Base-by-base conservation (phyloP, 371 early-diverging fungal genomes). In the Capillidium rhysosporum region DNA sequence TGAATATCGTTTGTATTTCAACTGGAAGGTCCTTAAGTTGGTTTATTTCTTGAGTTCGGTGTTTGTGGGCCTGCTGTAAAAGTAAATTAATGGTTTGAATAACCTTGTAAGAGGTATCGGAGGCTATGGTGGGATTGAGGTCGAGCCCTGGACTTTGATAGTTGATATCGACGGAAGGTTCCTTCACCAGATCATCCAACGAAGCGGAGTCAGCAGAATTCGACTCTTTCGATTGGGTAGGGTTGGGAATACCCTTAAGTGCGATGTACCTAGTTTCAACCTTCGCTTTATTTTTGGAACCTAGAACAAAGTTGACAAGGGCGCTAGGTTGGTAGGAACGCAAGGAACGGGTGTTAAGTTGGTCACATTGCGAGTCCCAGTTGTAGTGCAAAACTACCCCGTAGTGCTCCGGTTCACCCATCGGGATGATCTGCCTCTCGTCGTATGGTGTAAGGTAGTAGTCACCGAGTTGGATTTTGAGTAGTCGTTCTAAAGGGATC, bases 401-500 rank as follows among this genome's bases (percentile, higher is more conserved):
- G 23, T 31, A 38, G 40, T 28, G n/a, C 16, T 12, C 18, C 3
- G 51, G 51, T 18, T 23, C 21, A 5, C 25, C 20, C n/a, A 38
- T 23, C 16, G 51, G 51, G 18, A 7, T 21, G 5, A 21, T 18
- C 8, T 20, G 34, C 20, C 21, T 10, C 10, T 20, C 29, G 38
- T 52, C 52, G n/a, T 10, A 7, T 10, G 39, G 47, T 0, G 59
- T 65, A 38, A 62, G 34, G 24, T 61, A 55, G 54, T 53, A 64
- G 14, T 58, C 57, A 24, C 73, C 85, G 52, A 75, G 65, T 57
- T 78, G 79, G 41, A 85, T 67, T 0, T 65, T 62, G 0, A 57
- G 55, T 45, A 85, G 68, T 29, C 68, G 72, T 14, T 73, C 68
- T 1, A 85, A 61, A 7, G 61, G 74, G 26, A 85, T 64, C 40